These are phyloP conservation scores for Arthrocladium fulminans DNA, from an alignment of 2,329 filamentous ascomycete species.

Conservation along the genomic window DNA sequence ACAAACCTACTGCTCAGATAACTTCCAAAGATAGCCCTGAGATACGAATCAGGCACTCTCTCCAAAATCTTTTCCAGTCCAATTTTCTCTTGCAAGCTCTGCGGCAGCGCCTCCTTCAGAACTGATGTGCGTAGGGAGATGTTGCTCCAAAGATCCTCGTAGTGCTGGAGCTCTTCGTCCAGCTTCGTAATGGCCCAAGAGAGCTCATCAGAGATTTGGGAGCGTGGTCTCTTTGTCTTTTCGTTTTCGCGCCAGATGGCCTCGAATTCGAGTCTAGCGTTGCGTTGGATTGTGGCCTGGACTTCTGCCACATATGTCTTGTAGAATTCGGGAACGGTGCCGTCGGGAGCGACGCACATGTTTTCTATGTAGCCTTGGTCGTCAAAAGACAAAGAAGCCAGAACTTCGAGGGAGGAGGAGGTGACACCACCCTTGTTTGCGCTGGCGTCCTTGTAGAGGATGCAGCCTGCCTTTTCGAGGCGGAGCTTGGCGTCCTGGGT, in stretches of 20 bases:
- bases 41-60: constrained; percentile 80
- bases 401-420: constrained; percentile 89
- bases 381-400: constrained; percentile 89
- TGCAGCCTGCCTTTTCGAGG: constrained; percentile 86
- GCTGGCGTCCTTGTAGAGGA: constrained; percentile 94
- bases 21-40: constrained; percentile 90
- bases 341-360: constrained; percentile 80
- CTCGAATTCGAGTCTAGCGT: constrained; percentile 90
- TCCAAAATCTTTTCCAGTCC: constrained; percentile 79
- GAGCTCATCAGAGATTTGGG: constrained; percentile 82
- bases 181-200: constrained; percentile 90
- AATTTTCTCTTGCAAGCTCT: constrained; percentile 76
- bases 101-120: constrained; percentile 75
- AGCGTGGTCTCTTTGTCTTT: constrained; percentile 67
- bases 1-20: constrained; percentile 93
- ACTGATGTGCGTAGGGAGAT: constrained; percentile 67
- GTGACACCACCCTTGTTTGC: constrained; percentile 99
- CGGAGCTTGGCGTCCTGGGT: constrained; percentile 95
- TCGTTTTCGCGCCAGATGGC: constrained; percentile 95
- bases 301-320: constrained; percentile 85
- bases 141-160: constrained; percentile 81
- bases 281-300: constrained; percentile 81
- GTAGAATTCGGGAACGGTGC: constrained; percentile 81
- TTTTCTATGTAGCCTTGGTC: constrained; percentile 78
- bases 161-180: constrained; percentile 86